Evolutionary conservation across 2,329 filamentous ascomycete genomes (phyloP).

Genomic region (Fonsecaea monophora): DNA sequence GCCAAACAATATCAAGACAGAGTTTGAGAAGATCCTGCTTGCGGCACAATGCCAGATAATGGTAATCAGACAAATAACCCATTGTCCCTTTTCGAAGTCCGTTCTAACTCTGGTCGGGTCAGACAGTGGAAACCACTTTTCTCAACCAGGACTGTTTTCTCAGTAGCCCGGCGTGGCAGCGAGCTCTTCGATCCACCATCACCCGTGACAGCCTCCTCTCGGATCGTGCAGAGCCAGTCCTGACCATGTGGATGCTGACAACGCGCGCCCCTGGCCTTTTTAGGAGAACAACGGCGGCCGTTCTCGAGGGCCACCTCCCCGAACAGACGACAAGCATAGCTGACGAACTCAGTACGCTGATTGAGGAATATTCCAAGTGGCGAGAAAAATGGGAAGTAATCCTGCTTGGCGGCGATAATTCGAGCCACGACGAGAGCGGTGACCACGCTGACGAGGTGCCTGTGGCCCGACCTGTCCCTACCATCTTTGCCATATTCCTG

Average conservation of each 20-base stretch:
- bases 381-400: slow-evolving; percentile 14
- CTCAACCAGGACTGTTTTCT: slow-evolving; percentile 27
- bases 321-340: slow-evolving; percentile 2
- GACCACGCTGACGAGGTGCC: slow-evolving; percentile 2
- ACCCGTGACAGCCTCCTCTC: neutral
- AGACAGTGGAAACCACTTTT: slow-evolving; percentile 28
- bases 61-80: slow-evolving; percentile 7
- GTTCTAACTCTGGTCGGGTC: neutral
- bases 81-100: neutral
- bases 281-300: slow-evolving; percentile 19
- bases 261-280: slow-evolving; percentile 21
- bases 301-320: slow-evolving; percentile 4
- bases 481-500: slow-evolving; percentile 20
- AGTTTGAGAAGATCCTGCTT: slow-evolving; percentile 24
- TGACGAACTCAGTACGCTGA: slow-evolving; percentile 12
- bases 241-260: slow-evolving; percentile 26
- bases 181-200: slow-evolving; percentile 18
- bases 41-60: slow-evolving; percentile 21
- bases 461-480: slow-evolving; percentile 4
- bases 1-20: slow-evolving; percentile 23
- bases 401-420: neutral
- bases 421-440: neutral
- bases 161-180: slow-evolving; percentile 24
- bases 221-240: slow-evolving; percentile 23
- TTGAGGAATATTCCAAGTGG: slow-evolving; percentile 18